phyloP scores from a whole-genome alignment of 2,329 filamentous ascomycete genomes.

The Fusarium compactum region DNA sequence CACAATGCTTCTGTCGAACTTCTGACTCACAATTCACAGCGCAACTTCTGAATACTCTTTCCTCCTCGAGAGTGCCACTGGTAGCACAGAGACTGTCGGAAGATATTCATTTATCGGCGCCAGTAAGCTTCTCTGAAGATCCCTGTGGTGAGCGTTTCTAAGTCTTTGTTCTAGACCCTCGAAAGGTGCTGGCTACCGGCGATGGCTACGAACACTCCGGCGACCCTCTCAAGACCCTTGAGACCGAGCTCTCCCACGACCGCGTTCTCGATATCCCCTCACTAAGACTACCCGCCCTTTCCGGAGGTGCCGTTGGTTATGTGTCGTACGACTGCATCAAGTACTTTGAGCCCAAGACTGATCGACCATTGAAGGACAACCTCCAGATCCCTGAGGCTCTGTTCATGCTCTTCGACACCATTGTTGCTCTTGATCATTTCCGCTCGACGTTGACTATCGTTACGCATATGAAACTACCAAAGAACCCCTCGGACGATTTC shows the following conservation, averaged over 20 bases:
- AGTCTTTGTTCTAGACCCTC: slow-evolving; percentile 60
- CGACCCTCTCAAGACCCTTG: slow-evolving; percentile 86
- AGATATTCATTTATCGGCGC: slow-evolving; percentile 96
- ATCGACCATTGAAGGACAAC: slow-evolving; percentile 86
- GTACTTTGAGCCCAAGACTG: slow-evolving; percentile 98
- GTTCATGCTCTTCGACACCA: slow-evolving; percentile 97
- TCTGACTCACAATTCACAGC: slow-evolving; percentile 36
- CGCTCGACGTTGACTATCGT: slow-evolving; percentile 93
- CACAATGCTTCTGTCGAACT: neutral
- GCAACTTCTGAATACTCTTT: slow-evolving; percentile 81
- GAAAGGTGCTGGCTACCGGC: slow-evolving; percentile 88
- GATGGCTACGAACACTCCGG: slow-evolving; percentile 85
- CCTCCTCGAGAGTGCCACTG: slow-evolving; percentile 92
- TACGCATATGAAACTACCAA: slow-evolving; percentile 83
- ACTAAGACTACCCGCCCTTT: slow-evolving; percentile 84
- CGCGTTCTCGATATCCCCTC: slow-evolving; percentile 87
- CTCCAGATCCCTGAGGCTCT: slow-evolving; percentile 91
- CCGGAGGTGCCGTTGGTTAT: slow-evolving; percentile 94
- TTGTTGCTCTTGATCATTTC: slow-evolving; percentile 95
- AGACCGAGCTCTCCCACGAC: slow-evolving; percentile 82
- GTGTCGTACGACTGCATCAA: slow-evolving; percentile 97
- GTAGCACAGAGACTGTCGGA: slow-evolving; percentile 85
- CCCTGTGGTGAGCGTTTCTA: slow-evolving; percentile 7
- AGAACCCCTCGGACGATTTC: slow-evolving; percentile 57
- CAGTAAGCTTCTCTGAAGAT: slow-evolving; percentile 36